Base-by-base conservation (phyloP, 257 asterid genomes). In the Forsythia viridissima region DNA sequence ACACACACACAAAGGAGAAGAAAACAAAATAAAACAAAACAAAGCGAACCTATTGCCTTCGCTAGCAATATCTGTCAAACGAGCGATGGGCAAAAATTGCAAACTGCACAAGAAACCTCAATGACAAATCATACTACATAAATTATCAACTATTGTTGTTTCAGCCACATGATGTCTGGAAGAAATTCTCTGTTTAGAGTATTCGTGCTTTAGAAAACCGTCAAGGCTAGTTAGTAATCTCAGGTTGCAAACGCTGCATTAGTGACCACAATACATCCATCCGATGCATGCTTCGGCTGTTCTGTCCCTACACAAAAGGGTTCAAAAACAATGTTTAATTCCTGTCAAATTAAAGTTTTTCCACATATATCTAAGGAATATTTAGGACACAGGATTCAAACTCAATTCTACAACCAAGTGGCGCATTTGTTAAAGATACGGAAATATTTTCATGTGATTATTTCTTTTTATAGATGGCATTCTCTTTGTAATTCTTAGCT, bases 261-360 rank as follows among this genome's bases (percentile, higher is more conserved):
- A 95, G 84, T 36, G 97, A 91, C 99, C 98, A 96, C 66, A 96
- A 72, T 38, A 96, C 86, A 84, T 96, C 99, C 99, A 96, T 91
- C 72, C 99, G 90, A 77, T 93, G 99, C 92, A 93, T 76, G 89
- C 89, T 90, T 85, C 91, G 81, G 73, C 87, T 91, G 82, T 87
- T 89, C 86, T 92, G 90, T 77, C 85, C 89, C 92, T 87, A 79
- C 11, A 4, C 38, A 73, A 79, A 51, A 46, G 41, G 70, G 70
- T 48, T 12, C 68, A 55, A 30, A 51, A 77, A 40, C 4, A 40
- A 36, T 15, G 44, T 40, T 36, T 4, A 7, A 39, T 40, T 52
- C 36, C 5, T 6, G 44, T 13, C 42, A 4, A 24, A 39, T n/a
- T 52, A 41, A 12, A 15, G 63, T 18, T 16, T 55, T 46, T 46